Evolutionary conservation across 805 yeast genomes (phyloP), one percentile per base, ranked within the genome.

Genomic region (Pichia kluyveri): DNA sequence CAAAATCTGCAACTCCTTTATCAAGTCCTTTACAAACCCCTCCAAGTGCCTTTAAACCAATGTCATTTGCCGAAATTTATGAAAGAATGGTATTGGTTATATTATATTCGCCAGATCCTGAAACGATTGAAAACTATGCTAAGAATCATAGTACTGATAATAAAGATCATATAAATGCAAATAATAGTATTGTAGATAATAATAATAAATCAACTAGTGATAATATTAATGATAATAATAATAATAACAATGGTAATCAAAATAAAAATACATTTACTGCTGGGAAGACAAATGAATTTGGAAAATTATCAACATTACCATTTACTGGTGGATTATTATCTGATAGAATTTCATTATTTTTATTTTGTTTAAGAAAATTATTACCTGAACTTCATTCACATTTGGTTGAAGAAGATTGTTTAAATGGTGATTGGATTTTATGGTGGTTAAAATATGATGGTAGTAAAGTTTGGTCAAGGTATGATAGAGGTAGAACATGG

Each of bases 361-460:
- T 86, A 31, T 74, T 80, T 55, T 72, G 78, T 56, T 70, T 84
- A 57, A 73, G 83, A 52, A 78, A 71, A 55, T 67, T 72, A 37
- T 66, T 86, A 47, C 96, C 96, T 2, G 96, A 86, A 57, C 64
- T 90, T 39, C 82, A 86, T 44, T 77, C 75, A 51, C 86, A 79
- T 51, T 77, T 90, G 52, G 80, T 80, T 38, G 95, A 87, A 58
- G 97, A 90, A 56, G 89, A 84, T 50, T 71, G 74, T 40, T 72
- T 78, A 51, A 88, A 84, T 53, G 93, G 86, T 56, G 89, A 83
- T 60, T 90, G 97, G 97, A 70, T 89, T 27, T 74, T 87, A 38
- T 90, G 96, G 96, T 90, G 97, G 97, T 70, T 90, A 53, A 87
- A 88, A 60, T 90, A 86, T 74, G 78, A 86, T 59, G 96, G 96